Base-by-base conservation (phyloP, 306 rosid species). In the Ormosia semicastrata region DNA sequence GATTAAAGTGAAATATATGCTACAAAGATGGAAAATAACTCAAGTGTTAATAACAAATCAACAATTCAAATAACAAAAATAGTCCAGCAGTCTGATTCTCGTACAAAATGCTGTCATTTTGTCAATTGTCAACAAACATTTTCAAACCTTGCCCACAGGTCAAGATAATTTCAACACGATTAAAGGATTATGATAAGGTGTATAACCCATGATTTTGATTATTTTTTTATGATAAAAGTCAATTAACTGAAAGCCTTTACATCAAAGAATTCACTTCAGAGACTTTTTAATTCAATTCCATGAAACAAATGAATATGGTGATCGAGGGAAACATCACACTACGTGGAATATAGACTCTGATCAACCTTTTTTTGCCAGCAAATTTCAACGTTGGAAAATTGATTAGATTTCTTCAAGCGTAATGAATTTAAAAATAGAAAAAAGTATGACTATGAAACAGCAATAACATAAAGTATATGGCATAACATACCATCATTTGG, bases 401-500 rank as follows among this genome's bases (percentile, higher is more conserved):
- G 56, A 53, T 57, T 52, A 43, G 39, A 77, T 69, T 58, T 43
- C 75, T 76, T 85, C 76, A 33, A 6, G 69, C 24, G 14, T 53
- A n/a, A 52, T n/a, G 40, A 79, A 60, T 50, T 46, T 15, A 54
- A 53, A 44, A 81, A 59, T 43, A 73, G 50, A 13, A 71, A 49
- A 66, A 74, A 36, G 60, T 15, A 78, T 44, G 76, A 57, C 36
- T 10, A 30, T 7, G 58, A 56, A 82, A 83, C 83, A 30, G 81
- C 17, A 76, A 73, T 47, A 65, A 62, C 57, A n/a, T n/a, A 73
- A 66, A 63, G 60, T 8, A 30, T 75, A 24, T 71, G 56, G 33
- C 47, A 67, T 63, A 58, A 66, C 87, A 44, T 93, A 95, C 99
- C 97, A 56, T 90, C 89, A 65, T 85, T 84, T 75, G 87, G 24